Percentiles rank a stretch among this genome's conserved stretches.
Evolutionary conservation across 192 early-diverging fungal species (phyloP).

Genomic region (Linnemannia elongata): DNA sequence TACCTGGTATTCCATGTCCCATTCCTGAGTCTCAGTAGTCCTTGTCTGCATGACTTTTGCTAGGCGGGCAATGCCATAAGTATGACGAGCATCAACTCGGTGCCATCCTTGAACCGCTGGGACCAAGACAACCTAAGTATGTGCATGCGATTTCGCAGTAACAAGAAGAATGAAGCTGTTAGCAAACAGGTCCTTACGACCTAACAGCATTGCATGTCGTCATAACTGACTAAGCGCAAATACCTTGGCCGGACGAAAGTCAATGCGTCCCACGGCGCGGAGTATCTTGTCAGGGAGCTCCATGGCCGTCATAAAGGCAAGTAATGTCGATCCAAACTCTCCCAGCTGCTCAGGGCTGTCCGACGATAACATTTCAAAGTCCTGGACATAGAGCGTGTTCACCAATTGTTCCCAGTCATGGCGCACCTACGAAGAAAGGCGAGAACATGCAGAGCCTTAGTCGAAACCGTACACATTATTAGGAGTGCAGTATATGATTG

Average conservation of each 20-base stretch:
- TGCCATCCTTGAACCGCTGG: slow-evolving; percentile 65
- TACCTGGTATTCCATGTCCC: slow-evolving; percentile 64
- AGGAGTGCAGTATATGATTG: neutral
- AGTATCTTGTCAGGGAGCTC: slow-evolving; percentile 63
- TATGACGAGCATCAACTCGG: slow-evolving; percentile 42
- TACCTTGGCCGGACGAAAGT: slow-evolving; percentile 67
- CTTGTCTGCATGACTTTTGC: slow-evolving; percentile 52
- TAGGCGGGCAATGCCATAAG: slow-evolving; percentile 66
- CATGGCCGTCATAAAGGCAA: slow-evolving; percentile 62
- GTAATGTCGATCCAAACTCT: slow-evolving; percentile 62
- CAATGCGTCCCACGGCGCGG: slow-evolving; percentile 53
- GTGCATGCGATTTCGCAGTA: neutral
- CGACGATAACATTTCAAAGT: slow-evolving; percentile 58
- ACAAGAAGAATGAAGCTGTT: neutral
- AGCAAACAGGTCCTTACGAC: neutral
- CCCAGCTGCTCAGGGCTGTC: slow-evolving; percentile 21
- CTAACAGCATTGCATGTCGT: neutral
- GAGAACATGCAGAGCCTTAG: neutral
- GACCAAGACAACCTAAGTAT: slow-evolving; percentile 60
- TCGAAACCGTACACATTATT: neutral
- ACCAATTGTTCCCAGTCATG: slow-evolving; percentile 72
- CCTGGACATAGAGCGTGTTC: slow-evolving; percentile 78
- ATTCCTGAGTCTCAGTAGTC: slow-evolving; percentile 3
- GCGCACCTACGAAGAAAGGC: slow-evolving; percentile 22
- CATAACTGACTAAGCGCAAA: neutral